Evolutionary conservation across 2,329 filamentous ascomycete genomes (phyloP), one percentile per base, ranked within the genome.

Genomic region (Colletotrichum cordylinicola): DNA sequence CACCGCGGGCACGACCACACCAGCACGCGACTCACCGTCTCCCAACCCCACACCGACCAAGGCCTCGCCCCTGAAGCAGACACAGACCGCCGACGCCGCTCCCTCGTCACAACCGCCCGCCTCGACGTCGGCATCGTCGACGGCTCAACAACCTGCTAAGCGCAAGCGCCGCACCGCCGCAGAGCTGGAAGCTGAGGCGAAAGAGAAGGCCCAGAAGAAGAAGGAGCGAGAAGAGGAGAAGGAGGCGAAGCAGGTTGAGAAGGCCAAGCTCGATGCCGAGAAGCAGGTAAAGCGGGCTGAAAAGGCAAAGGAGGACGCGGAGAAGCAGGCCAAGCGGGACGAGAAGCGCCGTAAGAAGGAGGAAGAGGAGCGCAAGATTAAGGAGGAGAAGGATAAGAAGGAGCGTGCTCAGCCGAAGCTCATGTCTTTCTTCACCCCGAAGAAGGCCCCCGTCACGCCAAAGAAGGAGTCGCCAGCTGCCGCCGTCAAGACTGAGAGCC

Each of bases 281-380:
- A 84, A 85, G 24, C 80, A 82, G 67, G 72, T 80, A 9, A 84
- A 84, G 77, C 35, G 55, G 85, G 67, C 76, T 80, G 78, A 80
- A 70, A 80, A 79, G 60, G 80, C 78, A 56, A 80, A 81, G 65
- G 78, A 72, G 24, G 80, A 74, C 4, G 85, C 84, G 0, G 83
- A 85, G 52, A 84, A 82, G 72, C 80, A 81, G 56, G 80, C 82
- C n/a, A 78, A 81, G 55, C 84, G 83, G 13, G 85, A 86, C 16
- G 86, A 86, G 75, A 90, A 89, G 80, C 87, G 85, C 78, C 84
- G 84, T 35, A 87, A 89, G 78, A 89, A 88, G 79, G 89, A 90
- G 55, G 88, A 90, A 56, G 88, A 88, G 69, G 80, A 85, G 60
- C 80, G 84, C 58, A 83, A 82, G 64, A 64, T 82, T 3, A 82